phyloP scores from a whole-genome alignment of 2,329 filamentous ascomycete species.

The Talaromyces sp. region DNA sequence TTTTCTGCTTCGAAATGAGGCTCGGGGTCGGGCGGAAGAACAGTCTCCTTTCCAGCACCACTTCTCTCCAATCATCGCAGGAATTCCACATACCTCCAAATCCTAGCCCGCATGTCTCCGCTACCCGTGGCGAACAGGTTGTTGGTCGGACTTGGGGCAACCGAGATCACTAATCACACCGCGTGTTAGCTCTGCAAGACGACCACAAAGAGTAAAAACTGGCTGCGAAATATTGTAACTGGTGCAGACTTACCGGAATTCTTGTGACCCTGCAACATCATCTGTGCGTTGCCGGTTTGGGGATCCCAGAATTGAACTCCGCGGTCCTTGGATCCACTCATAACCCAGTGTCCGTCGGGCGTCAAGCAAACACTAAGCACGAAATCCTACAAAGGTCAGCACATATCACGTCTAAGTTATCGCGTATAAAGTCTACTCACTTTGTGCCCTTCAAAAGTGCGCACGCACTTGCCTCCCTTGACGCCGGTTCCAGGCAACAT shows the following conservation, averaged over 20 bases:
- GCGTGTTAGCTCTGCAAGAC: background rate
- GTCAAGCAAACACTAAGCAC: conserved; percentile 93
- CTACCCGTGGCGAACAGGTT: conserved; percentile 92
- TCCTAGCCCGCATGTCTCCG: conserved; percentile 93
- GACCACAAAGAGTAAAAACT: too few species aligned
- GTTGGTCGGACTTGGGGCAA: conserved; percentile 84
- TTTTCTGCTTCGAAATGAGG: conserved; percentile 1
- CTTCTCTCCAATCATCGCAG: conserved; percentile 9
- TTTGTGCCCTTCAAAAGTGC: conserved; percentile 95
- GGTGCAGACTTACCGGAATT: conserved; percentile 62
- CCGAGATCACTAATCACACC: conserved; percentile 68
- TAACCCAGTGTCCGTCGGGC: conserved; percentile 89
- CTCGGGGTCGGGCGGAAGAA: conserved; percentile 8
- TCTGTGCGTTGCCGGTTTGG: conserved; percentile 82
- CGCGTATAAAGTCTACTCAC: conserved; percentile 43
- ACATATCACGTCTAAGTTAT: background rate
- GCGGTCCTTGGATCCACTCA: conserved; percentile 94
- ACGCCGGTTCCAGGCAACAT: conserved; percentile 60
- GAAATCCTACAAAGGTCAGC: conserved; percentile 63
- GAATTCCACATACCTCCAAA: conserved; percentile 66
- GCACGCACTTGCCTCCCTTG: conserved; percentile 87
- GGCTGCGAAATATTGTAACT: too few species aligned
- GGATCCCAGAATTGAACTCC: conserved; percentile 99
- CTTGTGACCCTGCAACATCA: conserved; percentile 98
- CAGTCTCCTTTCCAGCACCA: conserved; percentile 7